Evolutionary conservation across 2,329 filamentous ascomycete species (phyloP).

Genomic region (Beauveria bassiana): DNA sequence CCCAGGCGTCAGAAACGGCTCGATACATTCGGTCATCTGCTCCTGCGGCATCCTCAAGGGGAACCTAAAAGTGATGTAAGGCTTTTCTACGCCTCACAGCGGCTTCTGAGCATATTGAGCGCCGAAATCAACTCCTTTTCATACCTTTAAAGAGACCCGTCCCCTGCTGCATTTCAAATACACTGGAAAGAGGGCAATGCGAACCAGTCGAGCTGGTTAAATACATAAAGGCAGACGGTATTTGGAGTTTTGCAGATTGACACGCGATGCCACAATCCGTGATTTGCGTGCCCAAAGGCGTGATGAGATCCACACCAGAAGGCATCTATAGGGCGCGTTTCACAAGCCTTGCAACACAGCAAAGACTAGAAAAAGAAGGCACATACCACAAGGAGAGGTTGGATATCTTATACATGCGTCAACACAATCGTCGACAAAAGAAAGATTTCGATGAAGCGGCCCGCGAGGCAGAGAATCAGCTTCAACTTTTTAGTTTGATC

Average conservation of each 20-base stretch:
- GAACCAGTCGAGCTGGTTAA: neutral
- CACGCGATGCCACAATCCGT: neutral
- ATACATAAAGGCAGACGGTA: neutral
- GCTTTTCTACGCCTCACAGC: no score
- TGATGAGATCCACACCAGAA: neutral
- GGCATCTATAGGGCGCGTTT: neutral
- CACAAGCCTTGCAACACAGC: neutral
- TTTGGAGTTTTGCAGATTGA: neutral
- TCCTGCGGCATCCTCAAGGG: no score
- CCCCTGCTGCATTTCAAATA: neutral
- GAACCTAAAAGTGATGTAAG: no score
- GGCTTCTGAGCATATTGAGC: no score
- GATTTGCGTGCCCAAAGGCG: neutral
- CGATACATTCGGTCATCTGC: no score
- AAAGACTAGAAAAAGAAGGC: constrained; percentile 1
- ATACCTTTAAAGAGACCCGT: neutral
- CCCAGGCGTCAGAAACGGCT: no score
- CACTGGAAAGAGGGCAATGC: neutral
- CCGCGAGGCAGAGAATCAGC: no score
- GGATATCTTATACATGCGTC: no score
- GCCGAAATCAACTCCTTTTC: neutral
- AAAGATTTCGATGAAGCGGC: no score
- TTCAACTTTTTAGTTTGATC: no score
- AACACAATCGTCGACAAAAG: no score
- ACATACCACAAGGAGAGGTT: neutral